Evolutionary conservation across 208 protist genomes (phyloP).

Genomic region (Acanthamoeba comandoni): DNA sequence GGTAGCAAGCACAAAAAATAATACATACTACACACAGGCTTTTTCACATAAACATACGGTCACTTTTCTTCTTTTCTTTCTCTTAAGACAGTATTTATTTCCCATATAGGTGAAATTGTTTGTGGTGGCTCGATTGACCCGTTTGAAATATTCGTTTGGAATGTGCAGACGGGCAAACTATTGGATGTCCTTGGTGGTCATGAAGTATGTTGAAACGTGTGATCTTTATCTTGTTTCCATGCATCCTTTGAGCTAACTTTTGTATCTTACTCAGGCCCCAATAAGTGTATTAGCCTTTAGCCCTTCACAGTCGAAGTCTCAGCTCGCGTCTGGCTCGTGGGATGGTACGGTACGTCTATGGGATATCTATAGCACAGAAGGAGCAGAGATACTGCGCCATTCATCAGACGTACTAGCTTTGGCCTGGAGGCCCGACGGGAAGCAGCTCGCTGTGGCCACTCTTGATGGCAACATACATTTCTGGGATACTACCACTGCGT

Average conservation of each 20-base stretch:
- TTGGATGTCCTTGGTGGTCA: slow-evolving; percentile 89
- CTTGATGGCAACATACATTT: slow-evolving; percentile 89
- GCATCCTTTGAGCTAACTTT: too few species aligned
- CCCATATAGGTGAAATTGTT: too few species aligned
- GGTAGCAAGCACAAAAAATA: too few species aligned
- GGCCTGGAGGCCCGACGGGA: slow-evolving; percentile 87
- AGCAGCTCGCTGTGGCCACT: slow-evolving; percentile 84
- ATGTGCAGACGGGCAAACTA: slow-evolving; percentile 88
- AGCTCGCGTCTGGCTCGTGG: slow-evolving; percentile 76
- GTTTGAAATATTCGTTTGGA: slow-evolving; percentile 85
- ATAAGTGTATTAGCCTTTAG: slow-evolving; percentile 83
- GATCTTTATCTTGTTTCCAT: too few species aligned
- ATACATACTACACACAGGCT: too few species aligned
- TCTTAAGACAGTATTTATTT: too few species aligned
- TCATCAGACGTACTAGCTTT: slow-evolving; percentile 84
- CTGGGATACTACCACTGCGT: slow-evolving; percentile 86
- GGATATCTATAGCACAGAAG: slow-evolving; percentile 88
- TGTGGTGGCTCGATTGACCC: slow-evolving; percentile 87
- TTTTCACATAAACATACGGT: too few species aligned
- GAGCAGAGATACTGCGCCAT: slow-evolving; percentile 84
- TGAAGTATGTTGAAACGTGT: too few species aligned
- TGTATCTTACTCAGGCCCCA: too few species aligned
- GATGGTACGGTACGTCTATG: slow-evolving; percentile 88
- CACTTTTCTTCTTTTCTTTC: too few species aligned
- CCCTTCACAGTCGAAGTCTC: slow-evolving; percentile 63